Evolutionary conservation across 345 rosid species (phyloP).

Genomic region (Gossypium longicalyx): DNA sequence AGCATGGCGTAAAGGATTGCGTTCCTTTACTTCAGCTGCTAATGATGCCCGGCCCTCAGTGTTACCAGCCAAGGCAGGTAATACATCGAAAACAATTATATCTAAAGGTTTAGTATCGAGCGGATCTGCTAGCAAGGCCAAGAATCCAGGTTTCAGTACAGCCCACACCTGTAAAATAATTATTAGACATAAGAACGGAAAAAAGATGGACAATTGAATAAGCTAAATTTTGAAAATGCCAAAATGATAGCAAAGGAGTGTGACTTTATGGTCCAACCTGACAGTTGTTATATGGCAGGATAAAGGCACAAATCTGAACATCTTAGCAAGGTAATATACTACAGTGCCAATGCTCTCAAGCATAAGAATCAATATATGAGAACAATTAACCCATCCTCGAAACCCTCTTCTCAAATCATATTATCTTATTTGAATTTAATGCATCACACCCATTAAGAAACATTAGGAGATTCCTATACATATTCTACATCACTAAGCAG

Average conservation of each 20-base stretch:
- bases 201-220: background rate
- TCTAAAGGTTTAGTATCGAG: constrained; percentile 78
- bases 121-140: constrained; percentile 88
- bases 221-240: background rate
- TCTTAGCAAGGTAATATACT: background rate
- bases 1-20: constrained; percentile 88
- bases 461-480: background rate
- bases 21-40: constrained; percentile 85
- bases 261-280: background rate
- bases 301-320: background rate
- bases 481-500: background rate
- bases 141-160: constrained; percentile 92
- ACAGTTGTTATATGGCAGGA: background rate
- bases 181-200: background rate
- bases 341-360: background rate
- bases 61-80: constrained; percentile 83
- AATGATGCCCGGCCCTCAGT: constrained; percentile 71
- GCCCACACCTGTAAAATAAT: constrained; percentile 80
- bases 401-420: constrained; percentile 4
- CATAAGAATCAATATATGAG: background rate
- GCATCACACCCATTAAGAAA: background rate
- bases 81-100: constrained; percentile 87
- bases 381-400: background rate
- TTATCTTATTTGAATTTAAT: background rate
- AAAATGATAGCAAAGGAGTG: background rate